Conservation (phyloP, 257 asterid species). For the Fraxinus pennsylvanica region DNA sequence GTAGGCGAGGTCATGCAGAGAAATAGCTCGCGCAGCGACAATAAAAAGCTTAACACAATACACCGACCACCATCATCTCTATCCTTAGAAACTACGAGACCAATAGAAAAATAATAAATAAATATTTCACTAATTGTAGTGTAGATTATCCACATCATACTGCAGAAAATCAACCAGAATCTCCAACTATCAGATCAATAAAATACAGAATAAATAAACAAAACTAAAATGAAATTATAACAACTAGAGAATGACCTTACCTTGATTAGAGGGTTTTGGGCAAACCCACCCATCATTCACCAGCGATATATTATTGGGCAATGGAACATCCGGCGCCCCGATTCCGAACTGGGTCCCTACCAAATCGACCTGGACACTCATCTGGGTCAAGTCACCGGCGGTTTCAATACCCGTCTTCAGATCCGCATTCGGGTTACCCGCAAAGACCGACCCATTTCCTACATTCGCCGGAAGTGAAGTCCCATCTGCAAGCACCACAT, state of each 20-base stretch:
- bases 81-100: not conserved
- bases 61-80: not conserved
- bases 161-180: not conserved
- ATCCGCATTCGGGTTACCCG: slow-evolving; percentile 85
- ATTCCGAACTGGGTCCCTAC: slow-evolving; percentile 91
- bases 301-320: slow-evolving; percentile 69
- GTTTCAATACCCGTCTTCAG: slow-evolving; percentile 84
- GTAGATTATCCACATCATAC: not conserved
- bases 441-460: slow-evolving; percentile 72
- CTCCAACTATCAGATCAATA: not conserved
- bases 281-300: slow-evolving; percentile 83
- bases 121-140: not conserved
- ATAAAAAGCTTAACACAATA: too few species aligned
- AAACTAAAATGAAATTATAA: not conserved
- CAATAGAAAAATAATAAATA: not conserved
- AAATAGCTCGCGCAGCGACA: not conserved
- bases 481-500: slow-evolving; percentile 80
- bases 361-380: slow-evolving; percentile 54
- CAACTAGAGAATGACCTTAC: slow-evolving; percentile 30
- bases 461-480: slow-evolving; percentile 64
- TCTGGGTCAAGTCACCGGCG: slow-evolving; percentile 86
- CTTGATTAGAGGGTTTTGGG: slow-evolving; percentile 60
- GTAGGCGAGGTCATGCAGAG: not conserved
- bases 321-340: slow-evolving; percentile 53
- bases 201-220: not conserved